Percentiles rank a stretch among this genome's conserved stretches.
phyloP scores from a whole-genome alignment of 2,329 filamentous ascomycete species.

The Fusarium heterosporum region DNA sequence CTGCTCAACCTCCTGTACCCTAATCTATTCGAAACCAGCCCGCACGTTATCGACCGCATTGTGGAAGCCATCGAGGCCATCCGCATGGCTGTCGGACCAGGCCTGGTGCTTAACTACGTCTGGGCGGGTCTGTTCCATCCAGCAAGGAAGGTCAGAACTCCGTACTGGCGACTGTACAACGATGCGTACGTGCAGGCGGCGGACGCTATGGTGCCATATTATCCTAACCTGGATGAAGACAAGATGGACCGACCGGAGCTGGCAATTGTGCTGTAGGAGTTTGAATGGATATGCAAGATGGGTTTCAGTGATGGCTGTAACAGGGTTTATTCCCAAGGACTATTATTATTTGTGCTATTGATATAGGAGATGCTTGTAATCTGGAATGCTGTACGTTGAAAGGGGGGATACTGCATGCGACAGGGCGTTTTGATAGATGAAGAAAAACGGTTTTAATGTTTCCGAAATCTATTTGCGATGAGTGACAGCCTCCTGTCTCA shows the following conservation, averaged over 20 bases:
- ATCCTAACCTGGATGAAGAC: slow-evolving; percentile 87
- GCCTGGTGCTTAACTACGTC: slow-evolving; percentile 95
- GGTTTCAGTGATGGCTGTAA: slow-evolving; percentile 15
- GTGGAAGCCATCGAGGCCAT: slow-evolving; percentile 98
- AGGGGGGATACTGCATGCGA: slow-evolving; percentile 44
- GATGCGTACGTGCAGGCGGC: slow-evolving; percentile 95
- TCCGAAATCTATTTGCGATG: slow-evolving; percentile 9
- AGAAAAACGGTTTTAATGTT: slow-evolving; percentile 42
- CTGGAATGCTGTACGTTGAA: slow-evolving; percentile 40
- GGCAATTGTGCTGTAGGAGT: slow-evolving; percentile 78
- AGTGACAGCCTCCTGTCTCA: slow-evolving; percentile 19
- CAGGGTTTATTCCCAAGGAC: slow-evolving; percentile 28
- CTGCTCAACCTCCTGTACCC: slow-evolving; percentile 95
- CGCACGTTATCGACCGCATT: slow-evolving; percentile 97
- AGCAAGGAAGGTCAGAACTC: slow-evolving; percentile 90
- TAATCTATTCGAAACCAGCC: slow-evolving; percentile 97
- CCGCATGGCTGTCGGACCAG: slow-evolving; percentile 90
- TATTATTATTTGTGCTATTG: slow-evolving; percentile 22
- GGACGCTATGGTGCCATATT: slow-evolving; percentile 96
- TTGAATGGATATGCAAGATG: slow-evolving; percentile 16
- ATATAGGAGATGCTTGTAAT: slow-evolving; percentile 43
- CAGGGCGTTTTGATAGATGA: slow-evolving; percentile 48
- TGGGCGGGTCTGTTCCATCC: slow-evolving; percentile 98
- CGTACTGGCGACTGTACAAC: slow-evolving; percentile 98
- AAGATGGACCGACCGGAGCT: slow-evolving; percentile 82